Percentiles rank a stretch among this genome's conserved stretches.
Conservation (phyloP, 2,329 filamentous ascomycete genomes). For the Colletotrichum sp. region DNA sequence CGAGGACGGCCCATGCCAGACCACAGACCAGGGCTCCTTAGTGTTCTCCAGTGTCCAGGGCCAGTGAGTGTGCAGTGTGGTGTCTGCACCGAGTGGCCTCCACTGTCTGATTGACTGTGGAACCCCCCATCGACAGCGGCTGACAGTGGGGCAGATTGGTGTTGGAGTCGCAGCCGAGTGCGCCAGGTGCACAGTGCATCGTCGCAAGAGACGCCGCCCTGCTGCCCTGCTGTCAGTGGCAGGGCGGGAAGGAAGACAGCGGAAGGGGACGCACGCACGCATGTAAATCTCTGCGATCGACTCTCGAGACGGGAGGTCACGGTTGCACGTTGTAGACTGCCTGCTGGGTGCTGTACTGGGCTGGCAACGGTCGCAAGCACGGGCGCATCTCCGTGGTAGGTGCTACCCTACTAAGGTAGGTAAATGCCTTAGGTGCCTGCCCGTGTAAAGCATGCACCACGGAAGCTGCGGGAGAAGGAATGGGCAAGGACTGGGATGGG, state of each 20-base stretch:
- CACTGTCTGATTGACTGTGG: background rate
- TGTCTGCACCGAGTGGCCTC: background rate
- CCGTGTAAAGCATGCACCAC: background rate
- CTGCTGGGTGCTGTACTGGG: background rate
- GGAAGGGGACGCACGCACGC: background rate
- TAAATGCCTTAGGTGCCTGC: background rate
- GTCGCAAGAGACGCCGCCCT: background rate
- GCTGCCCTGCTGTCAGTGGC: background rate
- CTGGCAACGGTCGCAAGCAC: background rate
- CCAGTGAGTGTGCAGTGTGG: background rate
- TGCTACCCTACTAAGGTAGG: no score
- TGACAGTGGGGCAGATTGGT: background rate
- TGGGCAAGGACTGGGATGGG: background rate
- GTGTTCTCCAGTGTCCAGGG: background rate
- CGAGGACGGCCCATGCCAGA: background rate
- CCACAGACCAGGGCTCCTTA: background rate
- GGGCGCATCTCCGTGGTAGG: background rate
- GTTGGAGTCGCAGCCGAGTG: background rate
- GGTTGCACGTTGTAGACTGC: background rate
- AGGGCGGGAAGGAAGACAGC: background rate
- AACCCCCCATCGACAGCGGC: background rate
- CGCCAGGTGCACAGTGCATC: slow-evolving; percentile 2
- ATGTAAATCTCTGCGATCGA: background rate
- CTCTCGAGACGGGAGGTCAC: background rate
- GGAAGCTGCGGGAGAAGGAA: background rate